Percentiles rank a stretch among this genome's conserved stretches.
phyloP scores from a whole-genome alignment of 2,329 filamentous ascomycete genomes.

The Orbilia blumenaviensis region DNA sequence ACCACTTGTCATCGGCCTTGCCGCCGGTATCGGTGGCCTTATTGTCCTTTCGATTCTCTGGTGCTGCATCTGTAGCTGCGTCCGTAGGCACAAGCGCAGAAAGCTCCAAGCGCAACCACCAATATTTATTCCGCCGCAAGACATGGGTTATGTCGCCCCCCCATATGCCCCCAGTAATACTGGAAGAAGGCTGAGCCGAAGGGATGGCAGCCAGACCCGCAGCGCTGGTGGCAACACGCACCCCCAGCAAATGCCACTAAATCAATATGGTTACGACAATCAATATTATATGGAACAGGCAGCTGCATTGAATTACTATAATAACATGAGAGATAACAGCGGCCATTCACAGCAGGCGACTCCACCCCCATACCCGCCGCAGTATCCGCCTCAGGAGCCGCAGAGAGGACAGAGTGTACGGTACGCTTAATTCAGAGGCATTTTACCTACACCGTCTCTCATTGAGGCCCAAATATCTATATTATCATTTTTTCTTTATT shows the following conservation, averaged over 20 bases:
- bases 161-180: not conserved
- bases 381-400: slow-evolving; percentile 39
- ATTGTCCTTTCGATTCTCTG: slow-evolving; percentile 73
- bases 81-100: slow-evolving; percentile 60
- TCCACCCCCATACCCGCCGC: not conserved
- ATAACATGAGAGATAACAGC: slow-evolving; percentile 27
- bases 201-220: slow-evolving; percentile 23
- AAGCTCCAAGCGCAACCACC: slow-evolving; percentile 46
- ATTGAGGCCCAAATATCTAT: not conserved
- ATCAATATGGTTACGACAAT: slow-evolving; percentile 34
- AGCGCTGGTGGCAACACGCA: slow-evolving; percentile 1
- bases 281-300: slow-evolving; percentile 50
- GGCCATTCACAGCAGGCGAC: not conserved
- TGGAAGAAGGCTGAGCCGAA: slow-evolving; percentile 37
- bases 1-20: slow-evolving; percentile 82
- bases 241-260: slow-evolving; percentile 14
- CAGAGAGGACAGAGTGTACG: slow-evolving; percentile 33
- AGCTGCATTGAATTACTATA: slow-evolving; percentile 46
- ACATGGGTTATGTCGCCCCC: slow-evolving; percentile 45
- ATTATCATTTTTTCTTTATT: not conserved
- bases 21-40: slow-evolving; percentile 75
- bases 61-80: slow-evolving; percentile 71
- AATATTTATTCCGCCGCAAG: slow-evolving; percentile 49
- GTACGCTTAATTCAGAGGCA: slow-evolving; percentile 26
- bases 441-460: not conserved